Base-by-base conservation (phyloP, 2,329 filamentous ascomycete genomes). In the Bipolaris sorokiniana region DNA sequence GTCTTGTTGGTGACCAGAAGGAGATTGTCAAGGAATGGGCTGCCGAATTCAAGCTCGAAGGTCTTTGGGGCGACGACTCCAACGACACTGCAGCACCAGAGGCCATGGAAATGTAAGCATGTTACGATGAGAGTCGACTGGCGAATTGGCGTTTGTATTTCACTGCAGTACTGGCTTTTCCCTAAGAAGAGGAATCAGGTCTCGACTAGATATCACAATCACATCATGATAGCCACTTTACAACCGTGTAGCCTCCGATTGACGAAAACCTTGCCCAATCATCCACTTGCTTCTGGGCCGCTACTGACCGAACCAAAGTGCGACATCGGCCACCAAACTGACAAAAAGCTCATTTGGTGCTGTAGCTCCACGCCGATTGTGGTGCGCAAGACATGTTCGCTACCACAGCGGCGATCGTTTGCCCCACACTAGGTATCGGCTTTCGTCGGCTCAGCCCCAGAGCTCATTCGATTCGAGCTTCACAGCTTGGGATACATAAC, bases 31-130 rank as follows among this genome's bases (percentile, higher is more conserved):
- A 89, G 10, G 89, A 96, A 75, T 96, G 94, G 92, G 91, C 93
- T 7, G 88, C 91, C 69, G 94, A 98, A 78, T 98, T 99, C 79
- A 93, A 94, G 81, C 83, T 99, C 7, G 95, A 97, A 61, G 95
- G 92, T 1, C 79, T 99, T 13, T 98, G 91, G 90, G 92, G 91
- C 10, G 88, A 92, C 72, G 87, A 81, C 75, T 37, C 63, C 22
- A 62, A 54, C 34, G 61, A 73, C 69, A 59, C 48, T 48, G 77
- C 76, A 37, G 71, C 63, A 44, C 76, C 57, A 38, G 74, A 75
- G 54, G 68, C 70, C 33, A 77, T 77, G 75, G 75, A 77, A 53
- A 58, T 65, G 52, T 69, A 62, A 51, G 46, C 56, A 45, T 57
- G 36, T 56, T 55, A 38, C 50, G 40, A 40, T 18, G 18, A 22